These are phyloP conservation scores for Hypomyces rosellus DNA, from an alignment of 2,329 filamentous ascomycete species.

Conservation along the genomic window DNA sequence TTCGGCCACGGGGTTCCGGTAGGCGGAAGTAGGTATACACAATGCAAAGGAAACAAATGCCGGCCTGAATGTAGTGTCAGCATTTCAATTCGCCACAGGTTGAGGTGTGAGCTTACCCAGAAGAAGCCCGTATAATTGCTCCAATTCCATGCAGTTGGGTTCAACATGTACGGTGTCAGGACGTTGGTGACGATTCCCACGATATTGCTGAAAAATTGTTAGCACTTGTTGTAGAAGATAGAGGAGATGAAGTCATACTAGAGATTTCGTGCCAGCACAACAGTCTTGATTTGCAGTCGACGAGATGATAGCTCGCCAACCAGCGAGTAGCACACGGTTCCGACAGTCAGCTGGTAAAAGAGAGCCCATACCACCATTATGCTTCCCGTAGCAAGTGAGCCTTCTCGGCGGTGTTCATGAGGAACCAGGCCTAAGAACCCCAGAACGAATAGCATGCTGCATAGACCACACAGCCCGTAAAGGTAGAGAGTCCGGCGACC, in stretches of 20 bases:
- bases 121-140: constrained; percentile 83
- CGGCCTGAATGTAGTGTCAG: constrained; percentile 39
- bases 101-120: constrained; percentile 45
- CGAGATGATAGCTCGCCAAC: constrained; percentile 79
- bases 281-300: constrained; percentile 83
- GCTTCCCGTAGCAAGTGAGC: constrained; percentile 70
- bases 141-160: constrained; percentile 83
- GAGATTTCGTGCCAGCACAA: constrained; percentile 75
- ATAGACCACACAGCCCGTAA: constrained; percentile 67
- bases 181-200: constrained; percentile 77
- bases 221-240: not conserved
- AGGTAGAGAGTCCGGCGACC: constrained; percentile 73
- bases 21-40: constrained; percentile 56
- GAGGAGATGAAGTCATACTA: constrained; percentile 41
- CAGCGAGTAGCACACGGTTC: constrained; percentile 83
- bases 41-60: constrained; percentile 72
- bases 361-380: constrained; percentile 82
- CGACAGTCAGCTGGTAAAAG: constrained; percentile 80
- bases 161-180: constrained; percentile 88
- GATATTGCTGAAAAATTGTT: constrained; percentile 51
- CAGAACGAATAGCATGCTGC: constrained; percentile 70
- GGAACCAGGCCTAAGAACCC: constrained; percentile 77
- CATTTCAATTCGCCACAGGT: not conserved
- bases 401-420: constrained; percentile 48
- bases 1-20: constrained; percentile 72